Evolutionary conservation across 345 rosid genomes (phyloP).

Genomic region (Turnera subulata): DNA sequence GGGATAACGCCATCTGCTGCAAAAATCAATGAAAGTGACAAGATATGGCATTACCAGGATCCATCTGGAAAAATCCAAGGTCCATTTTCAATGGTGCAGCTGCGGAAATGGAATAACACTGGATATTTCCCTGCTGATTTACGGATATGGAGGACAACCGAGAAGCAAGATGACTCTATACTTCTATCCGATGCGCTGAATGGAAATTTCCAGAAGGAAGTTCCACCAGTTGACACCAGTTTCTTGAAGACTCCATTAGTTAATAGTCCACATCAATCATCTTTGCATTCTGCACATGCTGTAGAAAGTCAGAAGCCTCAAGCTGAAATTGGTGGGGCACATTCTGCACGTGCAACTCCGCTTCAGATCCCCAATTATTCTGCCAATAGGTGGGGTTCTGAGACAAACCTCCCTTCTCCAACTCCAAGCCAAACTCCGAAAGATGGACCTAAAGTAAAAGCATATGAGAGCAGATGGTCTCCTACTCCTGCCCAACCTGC

Average conservation of each 20-base stretch:
- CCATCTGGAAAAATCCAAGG: constrained; percentile 97
- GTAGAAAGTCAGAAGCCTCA: constrained; percentile 33
- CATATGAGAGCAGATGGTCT: constrained; percentile 63
- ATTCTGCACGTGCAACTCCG: constrained; percentile 35
- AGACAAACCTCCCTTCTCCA: constrained; percentile 83
- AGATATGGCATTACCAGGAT: constrained; percentile 90
- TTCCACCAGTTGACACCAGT: constrained; percentile 34
- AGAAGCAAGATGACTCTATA: constrained; percentile 62
- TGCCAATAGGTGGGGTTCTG: constrained; percentile 53
- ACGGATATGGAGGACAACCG: constrained; percentile 72
- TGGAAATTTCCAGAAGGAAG: constrained; percentile 59
- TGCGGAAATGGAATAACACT: constrained; percentile 89
- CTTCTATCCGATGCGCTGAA: constrained; percentile 70
- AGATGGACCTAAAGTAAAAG: constrained; percentile 36
- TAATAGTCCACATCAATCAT: constrained; percentile 14
- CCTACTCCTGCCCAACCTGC: constrained; percentile 45
- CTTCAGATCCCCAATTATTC: constrained; percentile 53
- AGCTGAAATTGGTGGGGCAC: constrained; percentile 26
- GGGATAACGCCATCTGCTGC: constrained; percentile 36
- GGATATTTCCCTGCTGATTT: constrained; percentile 88
- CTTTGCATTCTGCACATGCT: constrained; percentile 30
- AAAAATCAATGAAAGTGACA: constrained; percentile 69
- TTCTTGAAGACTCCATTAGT: constrained; percentile 32
- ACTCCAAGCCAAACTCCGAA: constrained; percentile 64
- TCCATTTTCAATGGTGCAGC: constrained; percentile 89